Evolutionary conservation across 345 rosid species (phyloP).

Genomic region (Capsella bursapastoris): DNA sequence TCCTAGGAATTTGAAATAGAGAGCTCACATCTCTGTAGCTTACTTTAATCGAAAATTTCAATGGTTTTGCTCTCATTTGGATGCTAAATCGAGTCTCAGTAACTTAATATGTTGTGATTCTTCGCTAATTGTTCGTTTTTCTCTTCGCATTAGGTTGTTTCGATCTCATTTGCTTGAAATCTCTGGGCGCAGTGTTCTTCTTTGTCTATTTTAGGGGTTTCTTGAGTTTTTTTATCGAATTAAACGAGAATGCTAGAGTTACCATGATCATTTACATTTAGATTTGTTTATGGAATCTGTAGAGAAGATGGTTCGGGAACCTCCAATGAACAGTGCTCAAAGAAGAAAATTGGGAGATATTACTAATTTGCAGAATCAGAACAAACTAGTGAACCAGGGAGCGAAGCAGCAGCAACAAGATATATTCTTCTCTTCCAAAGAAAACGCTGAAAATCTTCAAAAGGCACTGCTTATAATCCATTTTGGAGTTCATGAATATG

Average conservation of each 20-base stretch:
- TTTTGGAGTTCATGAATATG: conserved; percentile 6
- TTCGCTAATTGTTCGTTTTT: conserved; percentile 21
- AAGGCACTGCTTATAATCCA: conserved; percentile 43
- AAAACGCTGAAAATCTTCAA: conserved; percentile 52
- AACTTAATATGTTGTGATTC: background rate
- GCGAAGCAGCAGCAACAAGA: conserved; percentile 40
- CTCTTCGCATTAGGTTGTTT: conserved; percentile 18
- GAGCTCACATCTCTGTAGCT: conserved; percentile 16
- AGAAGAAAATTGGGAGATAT: conserved; percentile 63
- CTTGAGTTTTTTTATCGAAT: background rate
- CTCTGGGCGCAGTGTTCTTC: background rate
- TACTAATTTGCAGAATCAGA: conserved; percentile 54
- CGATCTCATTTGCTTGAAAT: conserved; percentile 7
- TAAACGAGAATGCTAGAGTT: background rate
- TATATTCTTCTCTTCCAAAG: conserved; percentile 41
- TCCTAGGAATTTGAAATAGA: conserved; percentile 23
- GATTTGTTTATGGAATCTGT: conserved; percentile 21
- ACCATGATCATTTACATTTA: background rate
- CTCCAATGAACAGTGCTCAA: conserved; percentile 40
- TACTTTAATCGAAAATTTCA: background rate
- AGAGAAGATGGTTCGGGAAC: conserved; percentile 41
- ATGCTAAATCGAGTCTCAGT: conserved; percentile 6
- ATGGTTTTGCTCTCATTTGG: conserved; percentile 9
- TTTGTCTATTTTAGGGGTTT: conserved; percentile 14
- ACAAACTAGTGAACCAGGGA: conserved; percentile 40